These are phyloP conservation scores for Suillus alpinus DNA, from an alignment of 768 basidiomycete genomes.

Conservation along the genomic window DNA sequence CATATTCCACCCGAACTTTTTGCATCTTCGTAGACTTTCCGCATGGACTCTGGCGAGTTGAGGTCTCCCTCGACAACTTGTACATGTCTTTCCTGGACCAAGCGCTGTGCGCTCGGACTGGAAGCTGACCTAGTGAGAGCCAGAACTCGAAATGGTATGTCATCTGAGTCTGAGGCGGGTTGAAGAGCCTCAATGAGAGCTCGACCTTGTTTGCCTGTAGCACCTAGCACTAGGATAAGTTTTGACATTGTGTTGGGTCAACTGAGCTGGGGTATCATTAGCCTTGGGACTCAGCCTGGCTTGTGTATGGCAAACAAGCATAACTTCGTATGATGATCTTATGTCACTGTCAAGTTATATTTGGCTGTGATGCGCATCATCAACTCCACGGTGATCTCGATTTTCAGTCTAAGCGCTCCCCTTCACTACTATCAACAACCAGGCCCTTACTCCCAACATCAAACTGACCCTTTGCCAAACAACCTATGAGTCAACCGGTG, in stretches of 20 bases:
- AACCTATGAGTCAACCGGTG: not conserved
- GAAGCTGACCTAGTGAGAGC: constrained; percentile 35
- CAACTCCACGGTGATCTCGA: not conserved
- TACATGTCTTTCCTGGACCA: constrained; percentile 25
- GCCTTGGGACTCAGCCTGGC: not conserved
- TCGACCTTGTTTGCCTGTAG: constrained; percentile 37
- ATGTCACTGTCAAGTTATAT: not conserved
- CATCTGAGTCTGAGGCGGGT: constrained; percentile 6
- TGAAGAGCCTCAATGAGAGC: constrained; percentile 31
- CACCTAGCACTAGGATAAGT: constrained; percentile 33
- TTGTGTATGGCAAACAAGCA: no score
- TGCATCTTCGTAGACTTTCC: constrained; percentile 35
- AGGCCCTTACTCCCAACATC: not conserved
- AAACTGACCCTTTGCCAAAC: not conserved
- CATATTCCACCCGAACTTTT: constrained; percentile 30
- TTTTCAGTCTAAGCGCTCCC: not conserved
- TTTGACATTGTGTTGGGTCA: constrained; percentile 1
- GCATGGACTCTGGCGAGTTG: constrained; percentile 26
- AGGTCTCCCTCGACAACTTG: constrained; percentile 36
- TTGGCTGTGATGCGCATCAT: not conserved
- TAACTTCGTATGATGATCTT: not conserved
- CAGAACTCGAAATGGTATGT: constrained; percentile 29
- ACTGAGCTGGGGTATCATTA: not conserved
- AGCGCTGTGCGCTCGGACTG: constrained; percentile 25
- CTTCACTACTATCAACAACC: not conserved